Conservation (phyloP, 192 early-diverging fungal species). For the Umbelopsis sp. region DNA sequence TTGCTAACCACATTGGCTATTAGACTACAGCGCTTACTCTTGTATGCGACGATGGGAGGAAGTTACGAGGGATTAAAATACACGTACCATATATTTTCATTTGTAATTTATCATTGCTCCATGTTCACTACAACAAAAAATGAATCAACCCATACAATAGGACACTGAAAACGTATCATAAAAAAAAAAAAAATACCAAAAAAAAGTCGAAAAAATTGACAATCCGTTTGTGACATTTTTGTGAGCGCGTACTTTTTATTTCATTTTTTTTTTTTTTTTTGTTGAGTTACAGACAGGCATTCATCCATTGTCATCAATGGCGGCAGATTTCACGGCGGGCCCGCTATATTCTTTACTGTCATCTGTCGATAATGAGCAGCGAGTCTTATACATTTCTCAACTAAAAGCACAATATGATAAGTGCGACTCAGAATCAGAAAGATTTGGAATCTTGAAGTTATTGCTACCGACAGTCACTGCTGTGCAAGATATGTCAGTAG, state of each 20-base stretch:
- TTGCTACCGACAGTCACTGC: constrained; percentile 32
- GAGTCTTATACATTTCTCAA: neutral
- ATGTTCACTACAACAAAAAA: neutral
- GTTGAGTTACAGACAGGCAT: neutral
- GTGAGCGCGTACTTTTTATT: too few relatives aligned
- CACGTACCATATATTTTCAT: neutral
- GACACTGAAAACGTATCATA: neutral
- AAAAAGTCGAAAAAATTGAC: too few relatives aligned
- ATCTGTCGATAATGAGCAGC: neutral
- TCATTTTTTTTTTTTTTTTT: too few relatives aligned
- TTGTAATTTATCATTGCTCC: constrained; percentile 11
- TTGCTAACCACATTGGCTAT: neutral
- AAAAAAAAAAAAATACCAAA: too few relatives aligned
- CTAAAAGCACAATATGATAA: constrained; percentile 1
- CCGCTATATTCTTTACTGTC: constrained; percentile 3
- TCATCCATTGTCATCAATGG: neutral
- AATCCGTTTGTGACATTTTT: too few relatives aligned
- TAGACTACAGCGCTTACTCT: constrained; percentile 7
- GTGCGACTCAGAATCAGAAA: constrained; percentile 22
- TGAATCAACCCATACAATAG: neutral
- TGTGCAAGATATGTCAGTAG: constrained; percentile 11
- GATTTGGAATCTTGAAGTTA: constrained; percentile 35
- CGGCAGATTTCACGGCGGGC: constrained; percentile 14
- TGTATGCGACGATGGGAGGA: constrained; percentile 15
- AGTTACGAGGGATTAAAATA: neutral